Evolutionary conservation across 2,329 filamentous ascomycete genomes (phyloP), one percentile per base, ranked within the genome.

Genomic region (Fusarium napiforme): DNA sequence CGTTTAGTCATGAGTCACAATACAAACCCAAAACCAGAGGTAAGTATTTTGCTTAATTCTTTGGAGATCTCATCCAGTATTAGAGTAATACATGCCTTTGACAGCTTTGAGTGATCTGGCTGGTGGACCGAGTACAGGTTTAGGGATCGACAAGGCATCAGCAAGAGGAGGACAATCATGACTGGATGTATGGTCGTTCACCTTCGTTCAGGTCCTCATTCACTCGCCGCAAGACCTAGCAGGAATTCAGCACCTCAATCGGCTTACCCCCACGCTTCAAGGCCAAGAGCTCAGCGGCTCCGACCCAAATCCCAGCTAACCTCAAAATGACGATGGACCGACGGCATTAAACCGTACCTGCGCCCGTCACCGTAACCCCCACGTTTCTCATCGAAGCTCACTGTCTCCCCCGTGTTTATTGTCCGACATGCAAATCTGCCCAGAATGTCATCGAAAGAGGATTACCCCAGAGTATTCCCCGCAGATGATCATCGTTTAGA

Each of bases 361-460:
- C 40, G 49, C 55, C 55, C 28, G 32, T 32, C 36, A 4, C 15
- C 10, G 5, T 3, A 18, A 16, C 2, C 60, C 52, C 52, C 60
- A 63, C 52, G 34, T 5, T 11, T 55, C 14, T 30, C 16, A 11
- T 30, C 34, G 9, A n/a, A 11, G 15, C 16, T 46, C 12, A 59
- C 9, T 28, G 18, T 46, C 12, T 61, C 50, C 50, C 60, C 60
- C 60, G 21, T 63, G 52, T 63, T 63, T 59, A 63, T 59, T 63
- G 36, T 14, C 60, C 60, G 60, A 59, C 18, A 26, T 59, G 52
- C 34, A 28, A 18, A 28, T 28, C 10, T 30, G 50, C 4, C 7
- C 10, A 18, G 23, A 40, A 55, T 43, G 40, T n/a, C 34, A 37
- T 30, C 1, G 18, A 42, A 21, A 2, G 11, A 37, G 10, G 11